These are phyloP conservation scores for Aspergillus egyptiacus DNA, from an alignment of 495 filamentous ascomycete species.

Conservation along the genomic window DNA sequence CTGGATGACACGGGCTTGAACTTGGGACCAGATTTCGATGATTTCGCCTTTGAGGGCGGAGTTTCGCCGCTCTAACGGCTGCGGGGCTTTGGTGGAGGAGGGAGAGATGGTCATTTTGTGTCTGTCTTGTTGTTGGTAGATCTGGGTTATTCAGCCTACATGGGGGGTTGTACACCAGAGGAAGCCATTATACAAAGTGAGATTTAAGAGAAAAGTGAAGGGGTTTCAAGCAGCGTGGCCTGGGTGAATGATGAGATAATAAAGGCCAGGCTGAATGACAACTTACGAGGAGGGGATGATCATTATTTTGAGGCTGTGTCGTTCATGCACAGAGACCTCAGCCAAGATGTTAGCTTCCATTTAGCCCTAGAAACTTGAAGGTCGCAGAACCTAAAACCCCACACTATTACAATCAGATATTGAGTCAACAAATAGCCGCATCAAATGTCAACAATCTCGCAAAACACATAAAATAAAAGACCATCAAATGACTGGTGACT, in stretches of 20 bases:
- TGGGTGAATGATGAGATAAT: too few relatives aligned
- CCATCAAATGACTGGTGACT: too few relatives aligned
- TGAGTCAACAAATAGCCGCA: background rate
- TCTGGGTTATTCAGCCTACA: background rate
- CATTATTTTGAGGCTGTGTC: slow-evolving; percentile 4
- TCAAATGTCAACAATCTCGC: too few relatives aligned
- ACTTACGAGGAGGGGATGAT: background rate
- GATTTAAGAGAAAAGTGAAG: background rate
- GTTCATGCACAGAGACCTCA: background rate
- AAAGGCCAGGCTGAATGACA: background rate
- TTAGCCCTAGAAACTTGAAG: slow-evolving; percentile 2
- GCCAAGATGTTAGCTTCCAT: slow-evolving; percentile 6
- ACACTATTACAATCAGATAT: background rate
- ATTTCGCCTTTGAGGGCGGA: slow-evolving; percentile 31
- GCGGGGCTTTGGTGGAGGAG: slow-evolving; percentile 7
- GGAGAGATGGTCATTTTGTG: slow-evolving; percentile 16
- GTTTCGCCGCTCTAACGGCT: slow-evolving; percentile 7
- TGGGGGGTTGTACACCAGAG: background rate
- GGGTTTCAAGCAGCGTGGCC: too few relatives aligned
- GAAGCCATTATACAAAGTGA: background rate
- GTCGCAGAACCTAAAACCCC: too few relatives aligned
- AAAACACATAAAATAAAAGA: too few relatives aligned
- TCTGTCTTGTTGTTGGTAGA: background rate
- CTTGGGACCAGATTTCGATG: slow-evolving; percentile 32
- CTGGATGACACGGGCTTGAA: slow-evolving; percentile 31